Evolutionary conservation across 1,284 basidiomycete species (phyloP).

Genomic region (Ganoderma sp.): DNA sequence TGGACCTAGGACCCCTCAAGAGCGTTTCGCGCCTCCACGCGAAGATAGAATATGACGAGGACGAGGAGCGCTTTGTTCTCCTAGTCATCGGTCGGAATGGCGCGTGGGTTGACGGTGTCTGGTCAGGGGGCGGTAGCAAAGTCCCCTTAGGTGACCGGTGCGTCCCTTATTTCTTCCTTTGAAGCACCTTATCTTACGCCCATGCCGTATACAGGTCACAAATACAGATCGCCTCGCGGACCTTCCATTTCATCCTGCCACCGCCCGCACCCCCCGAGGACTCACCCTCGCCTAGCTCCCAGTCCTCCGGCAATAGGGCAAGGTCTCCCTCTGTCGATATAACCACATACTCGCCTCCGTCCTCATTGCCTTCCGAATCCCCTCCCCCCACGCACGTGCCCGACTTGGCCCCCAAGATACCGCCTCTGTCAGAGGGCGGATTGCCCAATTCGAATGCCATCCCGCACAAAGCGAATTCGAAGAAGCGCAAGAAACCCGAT

Average conservation of each 20-base stretch:
- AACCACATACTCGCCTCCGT: constrained; percentile 81
- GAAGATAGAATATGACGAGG: constrained; percentile 90
- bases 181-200: constrained; percentile 15
- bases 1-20: constrained; percentile 96
- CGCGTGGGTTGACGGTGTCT: constrained; percentile 96
- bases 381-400: constrained; percentile 56
- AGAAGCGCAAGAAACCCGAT: constrained; percentile 77
- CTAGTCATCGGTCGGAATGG: constrained; percentile 95
- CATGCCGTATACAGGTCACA: constrained; percentile 71
- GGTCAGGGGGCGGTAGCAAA: constrained; percentile 87
- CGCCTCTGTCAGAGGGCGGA: constrained; percentile 44
- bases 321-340: constrained; percentile 74
- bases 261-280: constrained; percentile 75
- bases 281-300: constrained; percentile 76
- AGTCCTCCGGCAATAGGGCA: constrained; percentile 59
- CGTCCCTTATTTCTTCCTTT: constrained; percentile 35
- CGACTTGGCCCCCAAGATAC: constrained; percentile 39
- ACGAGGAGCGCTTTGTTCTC: constrained; percentile 88
- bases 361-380: constrained; percentile 74
- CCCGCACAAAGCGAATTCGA: constrained; percentile 56
- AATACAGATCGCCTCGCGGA: constrained; percentile 97
- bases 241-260: constrained; percentile 95
- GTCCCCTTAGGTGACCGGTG: constrained; percentile 85
- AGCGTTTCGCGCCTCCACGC: constrained; percentile 97
- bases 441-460: constrained; percentile 70